Percentiles rank a stretch among this genome's conserved stretches.
Evolutionary conservation across 202 grass and related monocot genomes (phyloP).

Genomic region (Eragrostis tef): DNA sequence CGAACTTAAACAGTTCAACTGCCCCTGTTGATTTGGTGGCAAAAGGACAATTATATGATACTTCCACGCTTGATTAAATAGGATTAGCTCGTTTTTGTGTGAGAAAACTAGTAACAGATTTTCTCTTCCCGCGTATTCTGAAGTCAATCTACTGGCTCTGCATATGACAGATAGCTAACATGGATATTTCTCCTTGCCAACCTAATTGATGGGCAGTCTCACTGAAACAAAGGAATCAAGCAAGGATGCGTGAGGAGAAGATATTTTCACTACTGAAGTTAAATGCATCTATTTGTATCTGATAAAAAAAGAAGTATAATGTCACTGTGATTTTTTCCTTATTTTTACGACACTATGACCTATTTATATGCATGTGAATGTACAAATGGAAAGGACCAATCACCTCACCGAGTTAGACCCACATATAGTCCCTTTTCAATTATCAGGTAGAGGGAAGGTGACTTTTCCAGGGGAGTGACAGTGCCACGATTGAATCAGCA

Average conservation of each 20-base stretch:
- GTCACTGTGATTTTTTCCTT: background rate
- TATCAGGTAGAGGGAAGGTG: constrained; percentile 48
- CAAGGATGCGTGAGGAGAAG: background rate
- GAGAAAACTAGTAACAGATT: constrained; percentile 5
- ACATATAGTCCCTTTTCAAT: constrained; percentile 49
- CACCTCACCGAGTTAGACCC: constrained; percentile 29
- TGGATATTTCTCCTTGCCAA: background rate
- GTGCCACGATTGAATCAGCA: constrained; percentile 46
- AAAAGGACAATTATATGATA: constrained; percentile 50
- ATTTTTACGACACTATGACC: background rate
- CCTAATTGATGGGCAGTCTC: background rate
- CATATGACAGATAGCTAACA: constrained; percentile 9
- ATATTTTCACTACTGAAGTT: constrained; percentile 5
- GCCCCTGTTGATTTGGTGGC: constrained; percentile 58
- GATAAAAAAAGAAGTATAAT: background rate
- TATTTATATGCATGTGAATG: constrained; percentile 22
- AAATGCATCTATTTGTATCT: background rate
- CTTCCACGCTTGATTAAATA: constrained; percentile 41
- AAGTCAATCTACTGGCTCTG: constrained; percentile 37
- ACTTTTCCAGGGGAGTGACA: constrained; percentile 48
- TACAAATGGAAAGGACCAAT: constrained; percentile 17
- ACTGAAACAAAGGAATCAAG: constrained; percentile 8
- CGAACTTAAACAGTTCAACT: constrained; percentile 57
- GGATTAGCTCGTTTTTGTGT: constrained; percentile 30
- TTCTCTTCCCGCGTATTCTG: background rate